Percentiles rank a stretch among this genome's conserved stretches.
phyloP scores from a whole-genome alignment of 305 asterid genomes.

The Petunia hybrid region DNA sequence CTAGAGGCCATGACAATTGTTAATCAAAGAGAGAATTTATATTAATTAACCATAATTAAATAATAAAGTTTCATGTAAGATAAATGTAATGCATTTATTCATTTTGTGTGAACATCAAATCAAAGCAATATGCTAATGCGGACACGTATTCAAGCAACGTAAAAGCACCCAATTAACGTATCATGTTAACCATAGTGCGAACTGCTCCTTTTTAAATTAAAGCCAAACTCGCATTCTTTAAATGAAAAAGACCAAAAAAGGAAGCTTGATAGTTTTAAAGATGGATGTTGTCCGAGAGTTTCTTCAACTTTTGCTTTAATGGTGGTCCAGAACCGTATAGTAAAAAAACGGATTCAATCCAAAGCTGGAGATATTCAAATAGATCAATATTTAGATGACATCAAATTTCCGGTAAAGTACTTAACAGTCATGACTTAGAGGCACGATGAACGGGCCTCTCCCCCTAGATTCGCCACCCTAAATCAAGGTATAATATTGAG shows the following conservation, averaged over 20 bases:
- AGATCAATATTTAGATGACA: not conserved
- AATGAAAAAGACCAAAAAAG: not conserved
- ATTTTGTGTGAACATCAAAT: not conserved
- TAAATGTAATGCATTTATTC: too few relatives aligned
- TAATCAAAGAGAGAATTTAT: too few relatives aligned
- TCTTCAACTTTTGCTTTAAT: not conserved
- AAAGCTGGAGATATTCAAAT: not conserved
- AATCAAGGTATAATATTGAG: not conserved
- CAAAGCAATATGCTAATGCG: not conserved
- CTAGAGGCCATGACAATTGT: too few relatives aligned
- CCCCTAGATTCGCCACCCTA: not conserved
- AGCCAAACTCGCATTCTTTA: conserved; percentile 7
- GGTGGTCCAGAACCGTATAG: not conserved
- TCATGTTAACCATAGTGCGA: not conserved
- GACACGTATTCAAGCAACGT: not conserved
- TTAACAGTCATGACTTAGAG: not conserved
- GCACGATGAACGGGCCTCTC: not conserved
- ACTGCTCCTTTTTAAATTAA: not conserved
- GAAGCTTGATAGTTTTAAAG: not conserved
- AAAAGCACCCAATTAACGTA: not conserved
- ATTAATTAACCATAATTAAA: too few relatives aligned
- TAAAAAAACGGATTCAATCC: not conserved
- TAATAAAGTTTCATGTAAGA: too few relatives aligned
- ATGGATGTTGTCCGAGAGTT: not conserved
- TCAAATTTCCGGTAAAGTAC: not conserved